Evolutionary conservation across 805 yeast species (phyloP).

Genomic region (Ogataea populi-albae): DNA sequence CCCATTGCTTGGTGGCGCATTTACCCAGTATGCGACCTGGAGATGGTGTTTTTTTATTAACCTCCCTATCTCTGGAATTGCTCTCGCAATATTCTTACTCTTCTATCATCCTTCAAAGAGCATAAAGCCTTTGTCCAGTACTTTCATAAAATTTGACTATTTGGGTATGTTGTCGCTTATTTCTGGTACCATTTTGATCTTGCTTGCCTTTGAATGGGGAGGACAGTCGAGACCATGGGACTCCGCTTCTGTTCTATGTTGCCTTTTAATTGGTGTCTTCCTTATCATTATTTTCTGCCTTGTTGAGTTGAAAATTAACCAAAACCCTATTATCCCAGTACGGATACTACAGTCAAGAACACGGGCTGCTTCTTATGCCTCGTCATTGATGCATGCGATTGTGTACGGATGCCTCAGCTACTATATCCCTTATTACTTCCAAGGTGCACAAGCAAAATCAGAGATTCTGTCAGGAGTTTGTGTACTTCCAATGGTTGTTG

Average conservation of each 20-base stretch:
- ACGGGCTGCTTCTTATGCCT: no score
- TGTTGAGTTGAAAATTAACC: no score
- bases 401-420: no score
- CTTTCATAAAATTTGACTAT: conserved; percentile 1
- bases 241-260: conserved; percentile 1
- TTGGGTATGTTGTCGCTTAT: not conserved
- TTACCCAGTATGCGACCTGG: conserved; percentile 2
- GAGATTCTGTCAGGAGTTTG: no score
- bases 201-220: conserved; percentile 1
- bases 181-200: not conserved
- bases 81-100: not conserved
- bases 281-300: not conserved
- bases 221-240: not conserved
- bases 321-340: no score
- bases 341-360: no score
- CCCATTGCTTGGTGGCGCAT: conserved; percentile 1
- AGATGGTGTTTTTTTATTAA: conserved; percentile 4
- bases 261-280: not conserved
- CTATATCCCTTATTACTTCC: no score
- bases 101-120: conserved; percentile 1
- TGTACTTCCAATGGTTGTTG: no score
- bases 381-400: no score
- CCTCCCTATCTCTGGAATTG: not conserved
- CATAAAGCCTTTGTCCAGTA: not conserved
- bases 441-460: no score